phyloP scores from a whole-genome alignment of 202 grass and related monocot genomes.

The Saccharum hybrid region DNA sequence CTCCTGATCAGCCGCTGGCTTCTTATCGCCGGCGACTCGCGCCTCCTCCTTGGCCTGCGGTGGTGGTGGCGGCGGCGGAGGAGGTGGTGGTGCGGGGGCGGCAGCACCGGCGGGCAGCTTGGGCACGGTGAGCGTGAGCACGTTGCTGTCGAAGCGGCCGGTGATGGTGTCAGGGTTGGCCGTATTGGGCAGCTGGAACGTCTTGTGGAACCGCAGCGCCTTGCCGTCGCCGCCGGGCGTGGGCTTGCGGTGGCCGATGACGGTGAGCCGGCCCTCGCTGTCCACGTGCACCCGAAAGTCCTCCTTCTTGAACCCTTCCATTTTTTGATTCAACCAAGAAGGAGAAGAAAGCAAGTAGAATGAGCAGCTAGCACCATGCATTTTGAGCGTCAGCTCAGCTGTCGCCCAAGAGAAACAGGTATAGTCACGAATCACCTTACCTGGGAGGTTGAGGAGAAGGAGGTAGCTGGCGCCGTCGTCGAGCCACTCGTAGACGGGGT shows the following conservation, averaged over 20 bases:
- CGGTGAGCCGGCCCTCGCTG: slow-evolving; percentile 44
- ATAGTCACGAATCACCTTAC: slow-evolving; percentile 1
- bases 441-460: slow-evolving; percentile 56
- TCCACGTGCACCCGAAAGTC: slow-evolving; percentile 60
- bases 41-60: slow-evolving; percentile 1
- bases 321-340: not conserved
- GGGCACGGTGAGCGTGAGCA: slow-evolving; percentile 63
- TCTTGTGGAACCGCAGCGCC: slow-evolving; percentile 31
- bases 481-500: slow-evolving; percentile 54
- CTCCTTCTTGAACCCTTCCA: slow-evolving; percentile 62
- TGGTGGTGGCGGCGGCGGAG: not conserved
- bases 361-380: too few relatives aligned
- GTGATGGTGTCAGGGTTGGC: slow-evolving; percentile 56
- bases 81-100: not conserved
- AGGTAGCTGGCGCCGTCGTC: slow-evolving; percentile 42
- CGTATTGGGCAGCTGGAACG: slow-evolving; percentile 55
- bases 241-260: slow-evolving; percentile 40
- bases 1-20: not conserved
- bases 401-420: too few relatives aligned
- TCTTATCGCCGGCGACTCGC: slow-evolving; percentile 6
- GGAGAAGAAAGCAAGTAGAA: not conserved
- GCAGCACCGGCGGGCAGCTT: slow-evolving; percentile 7
- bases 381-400: too few relatives aligned
- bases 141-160: slow-evolving; percentile 47
- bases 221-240: slow-evolving; percentile 11